phyloP scores from a whole-genome alignment of 768 basidiomycete species.

The Russula emetica region DNA sequence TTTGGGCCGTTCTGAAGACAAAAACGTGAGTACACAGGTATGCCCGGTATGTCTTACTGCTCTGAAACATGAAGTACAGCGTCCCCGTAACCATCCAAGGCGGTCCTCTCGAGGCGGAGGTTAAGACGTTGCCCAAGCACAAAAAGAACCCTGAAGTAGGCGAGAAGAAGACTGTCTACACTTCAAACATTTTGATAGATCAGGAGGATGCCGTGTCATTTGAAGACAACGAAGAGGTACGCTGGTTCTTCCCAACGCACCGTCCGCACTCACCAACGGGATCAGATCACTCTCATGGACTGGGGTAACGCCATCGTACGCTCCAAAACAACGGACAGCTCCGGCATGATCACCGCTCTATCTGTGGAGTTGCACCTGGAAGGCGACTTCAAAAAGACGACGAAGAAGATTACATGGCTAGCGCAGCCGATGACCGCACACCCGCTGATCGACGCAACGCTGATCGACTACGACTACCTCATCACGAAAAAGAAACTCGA shows the following conservation, averaged over 20 bases:
- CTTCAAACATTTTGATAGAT: slow-evolving; percentile 76
- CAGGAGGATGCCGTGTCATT: slow-evolving; percentile 91
- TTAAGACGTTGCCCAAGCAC: slow-evolving; percentile 77
- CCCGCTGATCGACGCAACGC: slow-evolving; percentile 54
- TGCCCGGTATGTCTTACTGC: slow-evolving; percentile 11
- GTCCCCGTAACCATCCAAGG: slow-evolving; percentile 81
- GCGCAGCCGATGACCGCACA: slow-evolving; percentile 52
- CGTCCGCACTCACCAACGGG: neutral
- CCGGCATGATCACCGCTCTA: slow-evolving; percentile 58
- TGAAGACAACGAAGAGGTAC: slow-evolving; percentile 89
- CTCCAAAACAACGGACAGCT: slow-evolving; percentile 55
- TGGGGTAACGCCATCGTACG: slow-evolving; percentile 98
- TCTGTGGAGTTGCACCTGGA: slow-evolving; percentile 84
- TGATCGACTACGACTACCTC: slow-evolving; percentile 96
- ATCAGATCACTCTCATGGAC: slow-evolving; percentile 94
- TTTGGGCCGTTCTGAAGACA: slow-evolving; percentile 78
- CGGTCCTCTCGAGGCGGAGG: slow-evolving; percentile 56
- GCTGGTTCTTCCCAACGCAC: slow-evolving; percentile 15
- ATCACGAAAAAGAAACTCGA: slow-evolving; percentile 99
- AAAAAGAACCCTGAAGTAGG: slow-evolving; percentile 96
- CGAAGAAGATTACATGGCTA: slow-evolving; percentile 98
- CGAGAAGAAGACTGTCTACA: slow-evolving; percentile 83
- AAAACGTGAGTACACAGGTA: slow-evolving; percentile 48
- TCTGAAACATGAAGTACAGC: slow-evolving; percentile 39
- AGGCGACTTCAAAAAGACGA: slow-evolving; percentile 98